Evolutionary conservation across 2,329 filamentous ascomycete genomes (phyloP), one percentile per base, ranked within the genome.

Genomic region (Cladobotryum mycophilum): DNA sequence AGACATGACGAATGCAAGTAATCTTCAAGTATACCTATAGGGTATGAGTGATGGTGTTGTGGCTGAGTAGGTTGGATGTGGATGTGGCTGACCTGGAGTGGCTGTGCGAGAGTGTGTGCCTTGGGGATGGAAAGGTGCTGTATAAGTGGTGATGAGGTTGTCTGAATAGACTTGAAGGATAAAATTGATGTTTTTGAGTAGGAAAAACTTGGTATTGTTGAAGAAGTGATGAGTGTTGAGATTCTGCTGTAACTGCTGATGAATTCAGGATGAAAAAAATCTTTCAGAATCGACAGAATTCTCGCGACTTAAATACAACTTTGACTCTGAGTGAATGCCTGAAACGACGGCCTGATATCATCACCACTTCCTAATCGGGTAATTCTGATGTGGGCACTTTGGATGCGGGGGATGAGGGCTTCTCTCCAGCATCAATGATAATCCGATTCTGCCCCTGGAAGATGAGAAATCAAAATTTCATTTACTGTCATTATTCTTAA

Each of bases 341-440:
- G 51, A 53, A 53, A 53, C 51, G 51, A 53, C 51, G 47, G 51
- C 51, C 51, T 53, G 48, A 52, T 17, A 45, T 15, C 46, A 52
- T 52, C 50, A 52, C 50, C 37, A 47, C 25, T 49, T 52, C 48
- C 50, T 45, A 47, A 51, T 51, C 40, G 44, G 49, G 49, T 34
- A 44, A 38, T 47, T 43, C 20, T 38, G 49, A 33, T 44, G 49
- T 44, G 49, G 49, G 34, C 15, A 38, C 4, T 30, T 30, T 6
- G 25, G 25, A 30, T 30, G 25, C 25, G 25, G 25, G 25, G 25
- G 25, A 30, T 30, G 25, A 30, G 25, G 25, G 25, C 9, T 30
- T 30, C 25, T 30, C 25, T 8, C 25, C 2, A 11, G 25, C 25
- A 30, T 30, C 25, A 30, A 30, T 11, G 6, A 30, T 30, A 30